Evolutionary conservation across 306 rosid species (phyloP), one percentile per base, ranked within the genome.

Genomic region (Abrus precatorius): DNA sequence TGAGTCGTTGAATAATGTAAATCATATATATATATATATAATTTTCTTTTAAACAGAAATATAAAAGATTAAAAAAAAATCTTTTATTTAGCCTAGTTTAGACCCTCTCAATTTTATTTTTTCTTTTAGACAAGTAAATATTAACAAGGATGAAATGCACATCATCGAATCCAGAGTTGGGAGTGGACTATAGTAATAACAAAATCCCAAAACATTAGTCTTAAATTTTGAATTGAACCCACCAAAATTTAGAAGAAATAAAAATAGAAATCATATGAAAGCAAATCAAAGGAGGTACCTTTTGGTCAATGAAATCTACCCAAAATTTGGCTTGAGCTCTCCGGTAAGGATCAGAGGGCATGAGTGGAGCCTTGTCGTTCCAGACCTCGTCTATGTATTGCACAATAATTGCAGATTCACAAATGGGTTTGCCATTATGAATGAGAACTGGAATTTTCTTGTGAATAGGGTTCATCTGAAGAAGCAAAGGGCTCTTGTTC

Each of bases 391-490:
- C 85, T 0, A 85, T 85, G 75, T 76, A 85, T 55, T 76, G 63
- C 41, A 85, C 62, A 5, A 81, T 72, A 3, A 81, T 57, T 4
- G 59, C 72, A 33, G 85, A 85, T 20, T 85, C 88, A 43, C 56
- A 71, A 0, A 85, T 27, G 55, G 69, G 77, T 7, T 81, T 85
- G 1, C 77, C 85, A 2, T 80, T 84, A 27, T 90, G 89, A 36
- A 86, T 56, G 28, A 88, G 87, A 83, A 90, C 92, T 8, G 86
- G 91, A 64, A 87, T 76, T 32, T 82, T 59, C 80, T 89, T 75
- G 38, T 91, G 75, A 77, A 91, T 5, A 0, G 89, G 90, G 62
- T 91, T 87, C 88, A 72, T 77, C 52, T 89, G 76, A 0, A 76
- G 32, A 76, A 85, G 85, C 7, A 76, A 45, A 28, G 79, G 64